A percentile compares a stretch with the other conserved stretches of the same genome.
Evolutionary conservation across 306 rosid genomes (phyloP).

Genomic region (Citrullus mucosospermus): DNA sequence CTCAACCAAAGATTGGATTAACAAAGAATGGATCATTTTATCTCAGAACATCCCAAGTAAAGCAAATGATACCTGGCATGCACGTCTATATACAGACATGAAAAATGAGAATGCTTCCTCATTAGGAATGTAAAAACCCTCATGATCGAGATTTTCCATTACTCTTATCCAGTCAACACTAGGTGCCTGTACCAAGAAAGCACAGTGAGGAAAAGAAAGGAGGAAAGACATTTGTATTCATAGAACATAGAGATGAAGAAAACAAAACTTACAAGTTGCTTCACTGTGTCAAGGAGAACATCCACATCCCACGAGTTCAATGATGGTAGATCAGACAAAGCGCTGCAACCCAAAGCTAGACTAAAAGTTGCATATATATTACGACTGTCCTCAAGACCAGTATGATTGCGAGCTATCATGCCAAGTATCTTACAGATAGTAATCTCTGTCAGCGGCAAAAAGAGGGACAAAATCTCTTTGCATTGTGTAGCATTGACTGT

Average conservation of each 20-base stretch:
- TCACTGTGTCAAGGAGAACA: slow-evolving; percentile 70
- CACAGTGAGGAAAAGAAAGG: slow-evolving; percentile 2
- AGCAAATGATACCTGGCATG: slow-evolving; percentile 52
- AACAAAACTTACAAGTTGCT: slow-evolving; percentile 54
- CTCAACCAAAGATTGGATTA: slow-evolving; percentile 12
- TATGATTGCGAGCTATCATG: slow-evolving; percentile 57
- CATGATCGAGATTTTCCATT: slow-evolving; percentile 85
- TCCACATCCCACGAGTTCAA: slow-evolving; percentile 86
- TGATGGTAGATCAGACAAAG: slow-evolving; percentile 51
- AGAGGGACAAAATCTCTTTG: slow-evolving; percentile 80
- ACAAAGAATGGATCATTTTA: not conserved
- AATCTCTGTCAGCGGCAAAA: slow-evolving; percentile 68
- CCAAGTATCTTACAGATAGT: slow-evolving; percentile 78
- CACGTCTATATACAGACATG: slow-evolving; percentile 61
- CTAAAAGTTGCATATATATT: slow-evolving; percentile 47
- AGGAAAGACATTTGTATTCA: not conserved
- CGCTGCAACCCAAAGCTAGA: slow-evolving; percentile 56
- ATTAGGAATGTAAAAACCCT: slow-evolving; percentile 83
- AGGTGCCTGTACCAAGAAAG: slow-evolving; percentile 60
- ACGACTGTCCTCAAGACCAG: slow-evolving; percentile 82
- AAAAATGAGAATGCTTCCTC: slow-evolving; percentile 85
- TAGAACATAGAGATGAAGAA: not conserved
- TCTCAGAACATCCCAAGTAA: not conserved
- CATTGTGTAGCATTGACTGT: slow-evolving; percentile 70
- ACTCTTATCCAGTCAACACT: slow-evolving; percentile 63